Evolutionary conservation across 2,329 filamentous ascomycete species (phyloP).

Genomic region (Rutstroemia sydowiana): DNA sequence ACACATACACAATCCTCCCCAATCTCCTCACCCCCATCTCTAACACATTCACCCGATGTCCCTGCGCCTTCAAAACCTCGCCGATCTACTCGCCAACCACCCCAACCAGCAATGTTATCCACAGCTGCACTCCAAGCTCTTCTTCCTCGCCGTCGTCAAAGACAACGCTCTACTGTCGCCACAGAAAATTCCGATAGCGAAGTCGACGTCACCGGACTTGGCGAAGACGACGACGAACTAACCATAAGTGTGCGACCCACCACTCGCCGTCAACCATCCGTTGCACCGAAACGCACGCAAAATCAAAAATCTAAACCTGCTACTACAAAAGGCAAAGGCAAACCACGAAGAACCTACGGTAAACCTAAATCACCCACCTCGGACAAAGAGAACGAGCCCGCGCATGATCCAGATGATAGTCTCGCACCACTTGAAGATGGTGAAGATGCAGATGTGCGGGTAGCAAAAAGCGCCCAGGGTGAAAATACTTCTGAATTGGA

Average conservation of each 20-base stretch:
- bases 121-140: conserved; percentile 33
- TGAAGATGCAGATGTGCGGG: conserved; percentile 23
- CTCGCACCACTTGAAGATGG: conserved; percentile 40
- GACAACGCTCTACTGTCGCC: conserved; percentile 32
- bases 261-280: neutral
- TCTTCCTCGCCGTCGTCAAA: conserved; percentile 29
- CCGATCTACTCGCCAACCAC: conserved; percentile 10
- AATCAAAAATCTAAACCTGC: conserved; percentile 16
- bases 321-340: conserved; percentile 18
- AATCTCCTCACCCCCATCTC: conserved; percentile 54
- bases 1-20: conserved; percentile 21
- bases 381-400: conserved; percentile 51
- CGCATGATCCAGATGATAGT: conserved; percentile 32
- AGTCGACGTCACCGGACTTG: conserved; percentile 41
- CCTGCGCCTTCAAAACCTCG: conserved; percentile 12
- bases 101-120: conserved; percentile 23
- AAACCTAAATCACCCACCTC: conserved; percentile 35
- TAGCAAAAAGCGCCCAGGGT: conserved; percentile 10
- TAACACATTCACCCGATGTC: conserved; percentile 57
- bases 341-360: conserved; percentile 37
- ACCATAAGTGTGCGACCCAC: conserved; percentile 29
- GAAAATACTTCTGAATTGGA: conserved; percentile 34
- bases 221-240: conserved; percentile 49
- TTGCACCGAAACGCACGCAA: neutral
- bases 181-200: conserved; percentile 38